Evolutionary conservation across 2,329 filamentous ascomycete species (phyloP), one percentile per base, ranked within the genome.

Genomic region (Ophiosphaerella herpotricha): DNA sequence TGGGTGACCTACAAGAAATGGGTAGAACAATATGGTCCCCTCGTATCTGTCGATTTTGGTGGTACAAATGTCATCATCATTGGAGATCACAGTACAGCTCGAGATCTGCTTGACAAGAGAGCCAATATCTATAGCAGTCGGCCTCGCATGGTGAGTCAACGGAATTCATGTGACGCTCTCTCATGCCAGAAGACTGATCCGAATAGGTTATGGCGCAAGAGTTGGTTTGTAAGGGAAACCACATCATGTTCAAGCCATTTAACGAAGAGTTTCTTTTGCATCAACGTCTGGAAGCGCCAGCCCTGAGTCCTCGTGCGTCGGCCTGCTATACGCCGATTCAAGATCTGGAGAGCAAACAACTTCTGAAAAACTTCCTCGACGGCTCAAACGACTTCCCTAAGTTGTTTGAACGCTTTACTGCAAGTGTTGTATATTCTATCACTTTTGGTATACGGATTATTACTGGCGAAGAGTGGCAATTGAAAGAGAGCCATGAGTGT

Each of bases 91-190:
- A 76, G 76, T 65, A 68, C 74, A 2, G 79, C 78, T 0, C 77
- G 75, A 18, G 79, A 82, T 12, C 63, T 83, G 9, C 75, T 84
- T n/a, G 78, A 81, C 46, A 81, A 80, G 60, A 74, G 77, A 38
- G 77, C 77, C 0, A 75, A 74, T 11, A 75, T 79, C 46, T 82
- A 82, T 59, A 75, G 77, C 4, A 78, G 77, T 18, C 39, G 52
- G n/a, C 53, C 52, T n/a, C 16, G 16, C 16, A 18, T 18, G 16
- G 16, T 18, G 16, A 18, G 16, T 18, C 16, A 18, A 18, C 16
- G 16, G 16, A 18, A 18, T 18, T 18, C 16, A 18, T 18, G 16
- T 18, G 16, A 18, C 3, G 16, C 16, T 18, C 16, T 18, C 16
- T 18, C 16, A 3, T 18, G 16, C 16, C 16, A 18, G 16, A 18